phyloP scores from a whole-genome alignment of 2,329 filamentous ascomycete genomes.

The Immersiporthe knoxdaviesiana region DNA sequence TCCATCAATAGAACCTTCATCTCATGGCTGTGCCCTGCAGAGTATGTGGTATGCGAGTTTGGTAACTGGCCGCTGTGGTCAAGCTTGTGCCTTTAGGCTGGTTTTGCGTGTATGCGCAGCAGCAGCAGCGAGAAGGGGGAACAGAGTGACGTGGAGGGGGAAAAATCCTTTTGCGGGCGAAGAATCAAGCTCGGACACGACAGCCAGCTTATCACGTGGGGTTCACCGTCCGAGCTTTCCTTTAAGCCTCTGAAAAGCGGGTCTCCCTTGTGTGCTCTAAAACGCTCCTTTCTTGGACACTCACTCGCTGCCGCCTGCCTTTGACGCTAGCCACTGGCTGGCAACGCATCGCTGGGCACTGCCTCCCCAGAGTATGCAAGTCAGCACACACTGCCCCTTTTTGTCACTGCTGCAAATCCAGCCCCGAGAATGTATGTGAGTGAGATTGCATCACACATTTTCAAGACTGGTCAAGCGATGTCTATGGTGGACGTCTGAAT shows the following conservation, averaged over 20 bases:
- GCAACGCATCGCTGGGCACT: slow-evolving; percentile 4
- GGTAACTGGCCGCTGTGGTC: neutral
- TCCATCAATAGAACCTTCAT: slow-evolving; percentile 7
- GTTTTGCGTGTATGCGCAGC: neutral
- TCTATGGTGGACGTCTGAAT: slow-evolving; percentile 3
- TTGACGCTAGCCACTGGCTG: neutral
- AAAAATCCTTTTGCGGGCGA: slow-evolving; percentile 17
- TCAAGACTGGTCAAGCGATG: neutral
- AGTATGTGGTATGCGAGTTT: neutral
- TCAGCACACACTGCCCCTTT: slow-evolving; percentile 13
- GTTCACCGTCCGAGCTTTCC: slow-evolving; percentile 22
- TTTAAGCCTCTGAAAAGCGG: slow-evolving; percentile 29
- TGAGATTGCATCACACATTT: slow-evolving; percentile 3
- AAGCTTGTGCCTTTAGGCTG: neutral
- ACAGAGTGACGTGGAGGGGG: neutral
- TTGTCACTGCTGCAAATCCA: neutral
- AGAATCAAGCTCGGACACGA: neutral
- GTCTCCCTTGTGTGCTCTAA: neutral
- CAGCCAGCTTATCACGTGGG: slow-evolving; percentile 26
- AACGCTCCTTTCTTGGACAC: neutral
- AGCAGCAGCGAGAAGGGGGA: neutral
- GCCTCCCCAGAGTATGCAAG: slow-evolving; percentile 2
- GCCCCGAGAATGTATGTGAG: slow-evolving; percentile 7
- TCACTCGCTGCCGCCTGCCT: neutral
- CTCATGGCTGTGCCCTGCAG: slow-evolving; percentile 29